Evolutionary conservation across 108 stramenopile species (phyloP), one percentile per base, ranked within the genome.

Genomic region (Licmophora abbreviata): DNA sequence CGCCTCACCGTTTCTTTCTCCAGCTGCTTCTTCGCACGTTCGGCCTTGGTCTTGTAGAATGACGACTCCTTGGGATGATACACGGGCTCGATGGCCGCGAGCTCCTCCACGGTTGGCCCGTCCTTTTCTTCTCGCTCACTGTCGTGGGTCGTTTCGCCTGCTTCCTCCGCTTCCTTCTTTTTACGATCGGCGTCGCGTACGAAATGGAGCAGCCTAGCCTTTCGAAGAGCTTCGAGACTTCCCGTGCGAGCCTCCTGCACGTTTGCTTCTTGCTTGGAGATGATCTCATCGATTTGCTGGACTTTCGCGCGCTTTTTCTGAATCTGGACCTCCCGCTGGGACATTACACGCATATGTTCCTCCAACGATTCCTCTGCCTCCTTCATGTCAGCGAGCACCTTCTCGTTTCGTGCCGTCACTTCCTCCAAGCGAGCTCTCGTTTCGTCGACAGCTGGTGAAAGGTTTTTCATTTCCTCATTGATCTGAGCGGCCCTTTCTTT

Each of bases 61-160:
- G 69, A 61, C 0, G 53, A 20, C 48, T 77, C 67, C 38, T 81
- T 68, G 8, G 23, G 36, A 9, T 56, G 38, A 5, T 56, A 43
- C 23, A 56, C 35, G 11, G 58, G 44, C 15, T 80, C 87, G 27
- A 88, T 75, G 12, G 43, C 51, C 44, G 76, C 86, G 2, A 92
- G 71, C 14, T 88, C 90, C 25, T 77, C 76, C 7, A 65, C 71
- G 11, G 73, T 76, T 29, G 79, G 76, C 12, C 74, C 81, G 38
- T 65, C 21, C 8, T 12, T 28, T 27, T 20, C 48, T 18, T 40
- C 38, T 3, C 18, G 38, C 21, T 68, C 58, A 1, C 27, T 31
- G 12, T 28, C 42, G 4, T 32, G 48, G 5, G 11, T 33, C 17
- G 54, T 53, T 20, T 2, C 30, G 26, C 48, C 51, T 14, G 57